Base-by-base conservation (phyloP, 2,329 filamentous ascomycete species). In the Tothia fuscella region DNA sequence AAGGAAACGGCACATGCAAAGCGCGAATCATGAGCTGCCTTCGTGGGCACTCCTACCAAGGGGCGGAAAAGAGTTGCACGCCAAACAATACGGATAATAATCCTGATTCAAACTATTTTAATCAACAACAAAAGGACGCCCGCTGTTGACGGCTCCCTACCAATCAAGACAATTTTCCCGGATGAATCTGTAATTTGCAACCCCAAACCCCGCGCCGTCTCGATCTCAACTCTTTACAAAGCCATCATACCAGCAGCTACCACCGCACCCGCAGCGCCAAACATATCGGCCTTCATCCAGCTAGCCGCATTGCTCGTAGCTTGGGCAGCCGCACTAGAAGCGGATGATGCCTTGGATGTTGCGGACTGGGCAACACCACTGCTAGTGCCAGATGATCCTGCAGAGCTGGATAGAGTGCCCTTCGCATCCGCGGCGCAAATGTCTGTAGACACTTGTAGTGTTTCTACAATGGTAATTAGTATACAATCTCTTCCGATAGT, bases 401-500 rank as follows among this genome's bases (percentile, higher is more conserved):
- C 33, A 22, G 24, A 19, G 17, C 21, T n/a, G 22, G 41, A 26
- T n/a, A n/a, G n/a, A n/a, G n/a, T n/a, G n/a, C n/a, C n/a, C 12
- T 19, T 20, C 13, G 19, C 19, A 16, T 16, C 25, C 14, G n/a
- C 17, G 16, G 43, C 47, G 50, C 59, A 62, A 48, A 61, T 45
- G 19, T 43, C 46, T 9, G 36, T 41, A 16, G 57, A 17, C 16
- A 36, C 33, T 7, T 14, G 28, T 3, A 41, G 47, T 30, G 50
- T 38, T 38, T 52, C 44, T 51, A 39, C 26, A 5, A 16, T 6
- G 13, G 3, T 20, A 26, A 38, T 44, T 22, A 46, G 33, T 17
- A 36, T 6, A 29, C 31, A 13, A n/a, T 28, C 20, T 20, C 31
- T 30, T 17, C 41, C 29, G 33, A 34, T 24, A 34, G 38, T 20